phyloP scores from a whole-genome alignment of 768 basidiomycete species.

The Termitomyces sp. region DNA sequence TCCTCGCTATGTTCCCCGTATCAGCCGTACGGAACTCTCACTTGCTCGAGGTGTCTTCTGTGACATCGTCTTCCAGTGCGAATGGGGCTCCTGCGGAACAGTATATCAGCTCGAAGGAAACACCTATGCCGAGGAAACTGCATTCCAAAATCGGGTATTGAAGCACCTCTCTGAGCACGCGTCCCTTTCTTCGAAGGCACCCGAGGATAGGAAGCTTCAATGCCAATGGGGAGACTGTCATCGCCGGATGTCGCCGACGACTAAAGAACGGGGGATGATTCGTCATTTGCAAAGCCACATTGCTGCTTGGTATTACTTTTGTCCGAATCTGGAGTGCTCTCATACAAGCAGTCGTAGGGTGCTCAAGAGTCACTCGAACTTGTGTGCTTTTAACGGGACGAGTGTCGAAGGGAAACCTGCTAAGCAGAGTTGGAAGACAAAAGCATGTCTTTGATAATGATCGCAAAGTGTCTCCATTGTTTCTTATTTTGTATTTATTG shows the following conservation, averaged over 20 bases:
- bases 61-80: too few relatives aligned
- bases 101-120: too few relatives aligned
- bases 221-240: too few relatives aligned
- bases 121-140: too few relatives aligned
- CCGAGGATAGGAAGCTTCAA: too few relatives aligned
- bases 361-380: neutral
- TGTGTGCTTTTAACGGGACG: neutral
- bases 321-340: neutral
- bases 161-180: constrained; percentile 1
- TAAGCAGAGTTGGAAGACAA: neutral
- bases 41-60: too few relatives aligned
- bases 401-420: neutral
- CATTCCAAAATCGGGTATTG: neutral
- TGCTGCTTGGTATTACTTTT: constrained; percentile 3
- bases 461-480: neutral
- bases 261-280: too few relatives aligned
- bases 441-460: neutral
- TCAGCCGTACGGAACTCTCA: too few relatives aligned
- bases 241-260: too few relatives aligned
- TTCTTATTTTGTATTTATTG: neutral
- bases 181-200: too few relatives aligned
- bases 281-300: constrained; percentile 6
- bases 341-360: constrained; percentile 5
- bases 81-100: too few relatives aligned
- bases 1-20: too few relatives aligned